Percentiles rank a stretch among this genome's conserved stretches.
Evolutionary conservation across 345 rosid genomes (phyloP).

Genomic region (Citrus maxima): DNA sequence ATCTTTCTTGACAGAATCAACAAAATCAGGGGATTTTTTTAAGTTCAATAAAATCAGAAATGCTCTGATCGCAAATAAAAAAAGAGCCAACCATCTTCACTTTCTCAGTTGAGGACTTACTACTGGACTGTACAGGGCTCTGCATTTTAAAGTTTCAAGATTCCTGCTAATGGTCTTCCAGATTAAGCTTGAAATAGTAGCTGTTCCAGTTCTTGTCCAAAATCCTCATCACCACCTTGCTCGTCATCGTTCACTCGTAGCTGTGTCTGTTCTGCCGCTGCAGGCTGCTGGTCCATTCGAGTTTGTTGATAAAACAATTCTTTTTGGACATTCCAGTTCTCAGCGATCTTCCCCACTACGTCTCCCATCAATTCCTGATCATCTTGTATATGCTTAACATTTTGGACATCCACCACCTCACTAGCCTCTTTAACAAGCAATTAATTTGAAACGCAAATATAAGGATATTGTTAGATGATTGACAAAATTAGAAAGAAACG

Average conservation of each 20-base stretch:
- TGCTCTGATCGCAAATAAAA: not conserved
- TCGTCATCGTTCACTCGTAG: slow-evolving; percentile 3
- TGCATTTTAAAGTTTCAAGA: not conserved
- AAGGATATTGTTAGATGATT: not conserved
- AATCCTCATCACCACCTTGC: slow-evolving; percentile 30
- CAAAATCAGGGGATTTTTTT: too few relatives aligned
- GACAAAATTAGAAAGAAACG: not conserved
- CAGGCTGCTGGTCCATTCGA: slow-evolving; percentile 26
- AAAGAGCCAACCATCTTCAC: not conserved
- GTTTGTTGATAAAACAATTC: slow-evolving; percentile 43
- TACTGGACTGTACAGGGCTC: not conserved
- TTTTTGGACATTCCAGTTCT: slow-evolving; percentile 54
- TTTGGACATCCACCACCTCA: slow-evolving; percentile 39
- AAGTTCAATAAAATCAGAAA: too few relatives aligned
- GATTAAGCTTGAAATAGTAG: slow-evolving; percentile 25
- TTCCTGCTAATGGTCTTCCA: not conserved
- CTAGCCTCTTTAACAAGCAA: slow-evolving; percentile 47
- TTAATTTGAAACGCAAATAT: slow-evolving; percentile 5
- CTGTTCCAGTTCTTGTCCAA: slow-evolving; percentile 38
- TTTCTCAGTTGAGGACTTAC: not conserved
- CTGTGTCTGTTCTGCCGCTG: slow-evolving; percentile 10
- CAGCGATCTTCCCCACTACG: slow-evolving; percentile 39
- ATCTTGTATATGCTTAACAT: slow-evolving; percentile 57
- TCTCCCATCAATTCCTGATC: slow-evolving; percentile 45
- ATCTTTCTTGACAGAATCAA: too few relatives aligned